Percentiles rank a stretch among this genome's conserved stretches.
Evolutionary conservation across 257 asterid species (phyloP).

Genomic region (Scutellaria galericulata): DNA sequence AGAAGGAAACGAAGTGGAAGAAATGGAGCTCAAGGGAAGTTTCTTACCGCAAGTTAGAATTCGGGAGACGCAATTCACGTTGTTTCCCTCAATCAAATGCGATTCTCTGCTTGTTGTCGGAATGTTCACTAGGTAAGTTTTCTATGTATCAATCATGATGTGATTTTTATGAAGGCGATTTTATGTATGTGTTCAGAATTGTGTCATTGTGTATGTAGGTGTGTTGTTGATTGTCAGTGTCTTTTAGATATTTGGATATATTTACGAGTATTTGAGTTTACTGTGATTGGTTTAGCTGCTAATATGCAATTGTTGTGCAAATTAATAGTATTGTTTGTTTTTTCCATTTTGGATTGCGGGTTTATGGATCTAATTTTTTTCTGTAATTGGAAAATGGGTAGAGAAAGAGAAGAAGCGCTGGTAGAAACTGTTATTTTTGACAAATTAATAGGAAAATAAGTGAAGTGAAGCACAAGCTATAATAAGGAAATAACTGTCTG

Average conservation of each 20-base stretch:
- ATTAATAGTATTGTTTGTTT: too few relatives aligned
- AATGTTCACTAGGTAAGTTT: constrained; percentile 49
- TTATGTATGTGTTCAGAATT: neutral
- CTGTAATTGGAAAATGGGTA: constrained; percentile 5
- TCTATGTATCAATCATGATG: neutral
- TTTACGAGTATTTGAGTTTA: too few relatives aligned
- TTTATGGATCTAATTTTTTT: neutral
- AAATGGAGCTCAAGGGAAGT: constrained; percentile 68
- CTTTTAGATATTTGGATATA: neutral
- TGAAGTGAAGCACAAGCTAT: constrained; percentile 16
- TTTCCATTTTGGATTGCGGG: neutral
- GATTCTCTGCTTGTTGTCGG: constrained; percentile 39
- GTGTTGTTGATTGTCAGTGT: neutral
- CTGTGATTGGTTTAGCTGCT: too few relatives aligned
- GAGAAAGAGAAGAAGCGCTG: constrained; percentile 12
- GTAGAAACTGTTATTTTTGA: constrained; percentile 2
- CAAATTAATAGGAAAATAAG: neutral
- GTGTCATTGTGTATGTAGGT: neutral
- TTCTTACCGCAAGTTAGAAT: constrained; percentile 55
- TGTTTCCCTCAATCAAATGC: constrained; percentile 38
- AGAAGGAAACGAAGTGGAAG: neutral
- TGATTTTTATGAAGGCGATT: constrained; percentile 2
- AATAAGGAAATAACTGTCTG: neutral
- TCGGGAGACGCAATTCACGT: constrained; percentile 41
- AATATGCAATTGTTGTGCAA: too few relatives aligned